phyloP scores from a whole-genome alignment of 257 asterid species.

The Solanum okadae region DNA sequence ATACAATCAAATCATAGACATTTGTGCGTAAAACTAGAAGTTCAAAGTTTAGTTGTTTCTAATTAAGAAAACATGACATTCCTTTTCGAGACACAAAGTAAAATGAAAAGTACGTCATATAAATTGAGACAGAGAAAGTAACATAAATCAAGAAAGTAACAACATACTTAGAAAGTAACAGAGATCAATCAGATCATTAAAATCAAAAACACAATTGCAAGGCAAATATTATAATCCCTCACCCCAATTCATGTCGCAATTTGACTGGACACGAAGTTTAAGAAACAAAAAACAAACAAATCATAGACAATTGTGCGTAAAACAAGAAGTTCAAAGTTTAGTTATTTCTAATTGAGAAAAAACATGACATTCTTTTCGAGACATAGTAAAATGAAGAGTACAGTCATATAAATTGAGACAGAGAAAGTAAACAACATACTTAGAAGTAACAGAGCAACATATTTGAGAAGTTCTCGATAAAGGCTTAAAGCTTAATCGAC shows the following conservation, averaged over 20 bases:
- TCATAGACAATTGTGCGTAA: background rate
- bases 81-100: background rate
- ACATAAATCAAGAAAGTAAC: too few relatives aligned
- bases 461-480: conserved; percentile 28
- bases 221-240: background rate
- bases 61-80: background rate
- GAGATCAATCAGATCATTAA: conserved; percentile 18
- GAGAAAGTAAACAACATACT: conserved; percentile 16
- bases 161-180: conserved; percentile 55
- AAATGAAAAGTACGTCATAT: background rate
- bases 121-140: background rate
- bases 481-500: conserved; percentile 27
- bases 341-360: background rate
- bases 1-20: background rate
- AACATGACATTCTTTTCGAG: background rate
- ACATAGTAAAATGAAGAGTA: background rate
- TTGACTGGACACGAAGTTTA: background rate
- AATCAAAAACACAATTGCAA: background rate
- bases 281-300: background rate
- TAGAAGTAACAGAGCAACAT: conserved; percentile 70
- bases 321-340: background rate
- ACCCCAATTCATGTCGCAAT: background rate
- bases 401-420: background rate
- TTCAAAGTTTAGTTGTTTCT: background rate
- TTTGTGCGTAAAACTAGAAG: background rate